Conservation (phyloP, 768 basidiomycete genomes). For the Hericium coralloides region DNA sequence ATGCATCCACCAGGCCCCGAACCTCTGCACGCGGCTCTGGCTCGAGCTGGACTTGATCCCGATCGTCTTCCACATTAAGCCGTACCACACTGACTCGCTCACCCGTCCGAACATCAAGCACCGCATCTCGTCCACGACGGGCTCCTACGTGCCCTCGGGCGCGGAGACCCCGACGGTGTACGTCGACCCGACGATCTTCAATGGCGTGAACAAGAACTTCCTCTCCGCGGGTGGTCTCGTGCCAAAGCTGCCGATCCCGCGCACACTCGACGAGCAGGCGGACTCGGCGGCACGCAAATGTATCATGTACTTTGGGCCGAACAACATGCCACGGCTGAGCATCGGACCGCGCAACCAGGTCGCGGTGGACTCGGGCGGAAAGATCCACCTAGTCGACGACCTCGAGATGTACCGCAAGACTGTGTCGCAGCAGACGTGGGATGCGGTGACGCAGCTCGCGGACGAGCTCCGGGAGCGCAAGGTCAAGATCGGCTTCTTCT, state of each 20-base stretch:
- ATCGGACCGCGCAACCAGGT: conserved; percentile 85
- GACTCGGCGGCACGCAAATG: conserved; percentile 83
- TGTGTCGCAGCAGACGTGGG: conserved; percentile 71
- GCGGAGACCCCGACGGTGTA: conserved; percentile 67
- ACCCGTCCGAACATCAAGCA: conserved; percentile 78
- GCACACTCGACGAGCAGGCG: conserved; percentile 77
- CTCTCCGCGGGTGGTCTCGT: conserved; percentile 36
- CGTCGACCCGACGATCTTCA: conserved; percentile 47
- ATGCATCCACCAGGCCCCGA: conserved; percentile 44
- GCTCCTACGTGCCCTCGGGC: conserved; percentile 71
- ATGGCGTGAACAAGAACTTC: conserved; percentile 22
- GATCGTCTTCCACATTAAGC: conserved; percentile 79
- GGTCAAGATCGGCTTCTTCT: conserved; percentile 88
- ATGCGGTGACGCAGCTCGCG: conserved; percentile 70
- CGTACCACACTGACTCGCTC: conserved; percentile 69
- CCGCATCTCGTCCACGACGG: conserved; percentile 71
- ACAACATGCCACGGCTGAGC: conserved; percentile 74
- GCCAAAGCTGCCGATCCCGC: conserved; percentile 59
- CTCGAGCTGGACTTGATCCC: conserved; percentile 77
- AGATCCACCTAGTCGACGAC: conserved; percentile 81
- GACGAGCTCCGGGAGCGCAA: conserved; percentile 82
- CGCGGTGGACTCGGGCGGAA: conserved; percentile 77
- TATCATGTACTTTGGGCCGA: conserved; percentile 74
- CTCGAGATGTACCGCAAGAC: conserved; percentile 69
- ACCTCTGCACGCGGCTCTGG: conserved; percentile 83